phyloP scores from a whole-genome alignment of 108 stramenopile species.

The Craspedostauros australis region DNA sequence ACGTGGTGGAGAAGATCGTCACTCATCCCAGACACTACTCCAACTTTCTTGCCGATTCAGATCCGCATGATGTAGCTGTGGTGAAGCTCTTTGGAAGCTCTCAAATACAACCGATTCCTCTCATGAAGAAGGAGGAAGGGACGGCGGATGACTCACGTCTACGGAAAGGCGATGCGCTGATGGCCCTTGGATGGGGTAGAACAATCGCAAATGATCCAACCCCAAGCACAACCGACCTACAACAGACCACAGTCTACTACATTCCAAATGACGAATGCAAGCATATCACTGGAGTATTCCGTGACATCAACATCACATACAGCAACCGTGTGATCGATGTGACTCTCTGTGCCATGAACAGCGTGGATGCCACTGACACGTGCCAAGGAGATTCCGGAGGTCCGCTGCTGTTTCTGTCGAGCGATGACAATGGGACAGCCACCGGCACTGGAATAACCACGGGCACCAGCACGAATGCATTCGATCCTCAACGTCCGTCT shows the following conservation, averaged over 20 bases:
- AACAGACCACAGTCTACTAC: not conserved
- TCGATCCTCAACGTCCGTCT: too few species aligned
- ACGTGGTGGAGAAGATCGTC: not conserved
- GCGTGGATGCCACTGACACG: conserved; percentile 16
- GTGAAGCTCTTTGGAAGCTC: not conserved
- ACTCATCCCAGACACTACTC: conserved; percentile 5
- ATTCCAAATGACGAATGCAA: conserved; percentile 9
- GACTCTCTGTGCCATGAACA: not conserved
- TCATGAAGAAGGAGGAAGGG: too few species aligned
- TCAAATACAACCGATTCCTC: not conserved
- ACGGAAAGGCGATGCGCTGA: not conserved
- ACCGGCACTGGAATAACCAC: too few species aligned
- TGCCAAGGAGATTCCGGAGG: conserved; percentile 27
- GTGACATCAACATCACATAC: not conserved
- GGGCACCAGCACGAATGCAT: too few species aligned
- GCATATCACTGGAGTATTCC: not conserved
- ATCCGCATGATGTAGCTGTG: conserved; percentile 1
- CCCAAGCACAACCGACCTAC: not conserved
- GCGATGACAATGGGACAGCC: too few species aligned
- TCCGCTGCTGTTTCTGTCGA: not conserved
- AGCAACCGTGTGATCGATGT: not conserved
- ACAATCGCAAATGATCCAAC: not conserved
- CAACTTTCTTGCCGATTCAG: not conserved
- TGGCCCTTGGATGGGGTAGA: not conserved
- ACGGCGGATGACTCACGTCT: not conserved